phyloP scores from a whole-genome alignment of 2,329 filamentous ascomycete species.

The Diplodia corticola region DNA sequence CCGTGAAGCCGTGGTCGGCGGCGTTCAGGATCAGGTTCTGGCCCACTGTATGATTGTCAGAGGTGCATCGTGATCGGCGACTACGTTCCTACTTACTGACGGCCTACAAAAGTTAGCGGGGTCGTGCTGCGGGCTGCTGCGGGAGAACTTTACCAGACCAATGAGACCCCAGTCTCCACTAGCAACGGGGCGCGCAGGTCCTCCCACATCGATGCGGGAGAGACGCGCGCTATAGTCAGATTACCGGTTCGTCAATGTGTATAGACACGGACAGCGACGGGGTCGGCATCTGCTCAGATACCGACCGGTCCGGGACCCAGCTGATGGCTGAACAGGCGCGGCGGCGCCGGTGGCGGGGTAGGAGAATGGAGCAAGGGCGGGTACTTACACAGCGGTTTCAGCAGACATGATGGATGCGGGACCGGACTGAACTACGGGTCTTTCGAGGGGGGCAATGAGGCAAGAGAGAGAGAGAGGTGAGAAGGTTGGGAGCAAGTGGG shows the following conservation, averaged over 20 bases:
- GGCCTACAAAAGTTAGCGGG: slow-evolving; percentile 10
- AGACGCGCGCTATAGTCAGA: slow-evolving; percentile 26
- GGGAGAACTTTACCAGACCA: slow-evolving; percentile 44
- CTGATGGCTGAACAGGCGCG: slow-evolving; percentile 14
- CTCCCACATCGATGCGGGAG: slow-evolving; percentile 27
- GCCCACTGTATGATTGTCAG: slow-evolving; percentile 40
- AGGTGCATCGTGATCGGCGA: neutral
- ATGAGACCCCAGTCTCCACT: slow-evolving; percentile 56
- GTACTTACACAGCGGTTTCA: slow-evolving; percentile 33
- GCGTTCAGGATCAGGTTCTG: slow-evolving; percentile 59
- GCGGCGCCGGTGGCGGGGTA: slow-evolving; percentile 24
- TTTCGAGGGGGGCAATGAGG: slow-evolving; percentile 5
- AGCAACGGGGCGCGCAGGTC: slow-evolving; percentile 25
- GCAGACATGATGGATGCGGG: slow-evolving; percentile 30
- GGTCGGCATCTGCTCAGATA: slow-evolving; percentile 14
- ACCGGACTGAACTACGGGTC: neutral
- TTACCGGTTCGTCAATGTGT: slow-evolving; percentile 21
- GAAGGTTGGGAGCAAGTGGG: slow-evolving; percentile 22
- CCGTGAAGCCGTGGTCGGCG: slow-evolving; percentile 74
- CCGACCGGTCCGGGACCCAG: slow-evolving; percentile 18
- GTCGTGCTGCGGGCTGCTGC: neutral
- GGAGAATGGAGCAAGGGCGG: slow-evolving; percentile 3
- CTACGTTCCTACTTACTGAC: slow-evolving; percentile 21
- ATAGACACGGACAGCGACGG: neutral
- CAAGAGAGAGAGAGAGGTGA: slow-evolving; percentile 17